These are phyloP conservation scores for Pythium scleroteichum DNA, from an alignment of 352 stramenopile genomes.

Conservation along the genomic window DNA sequence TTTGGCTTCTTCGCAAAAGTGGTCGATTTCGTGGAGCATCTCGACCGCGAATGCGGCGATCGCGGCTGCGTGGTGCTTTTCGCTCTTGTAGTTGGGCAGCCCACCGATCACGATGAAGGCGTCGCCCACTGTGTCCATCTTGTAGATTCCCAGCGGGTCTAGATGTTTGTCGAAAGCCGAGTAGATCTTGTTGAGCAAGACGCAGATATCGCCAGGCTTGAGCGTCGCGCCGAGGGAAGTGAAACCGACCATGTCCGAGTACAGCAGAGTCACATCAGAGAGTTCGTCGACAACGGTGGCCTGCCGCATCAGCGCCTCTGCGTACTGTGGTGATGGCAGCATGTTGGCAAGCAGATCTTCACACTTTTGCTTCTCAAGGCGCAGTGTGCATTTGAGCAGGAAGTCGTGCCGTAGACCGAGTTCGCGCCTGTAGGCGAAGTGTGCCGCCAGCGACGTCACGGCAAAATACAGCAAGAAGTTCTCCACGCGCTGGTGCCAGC, in stretches of 20 bases:
- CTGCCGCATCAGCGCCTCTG: slow-evolving; percentile 67
- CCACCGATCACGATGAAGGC: slow-evolving; percentile 84
- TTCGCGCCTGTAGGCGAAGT: slow-evolving; percentile 70
- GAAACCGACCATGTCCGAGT: slow-evolving; percentile 88
- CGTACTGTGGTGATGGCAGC: slow-evolving; percentile 75
- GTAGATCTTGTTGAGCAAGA: slow-evolving; percentile 84
- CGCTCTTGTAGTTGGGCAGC: slow-evolving; percentile 68
- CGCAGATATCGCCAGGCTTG: slow-evolving; percentile 64
- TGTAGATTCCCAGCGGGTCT: slow-evolving; percentile 82
- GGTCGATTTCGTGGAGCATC: slow-evolving; percentile 85
- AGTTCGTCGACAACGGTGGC: slow-evolving; percentile 82
- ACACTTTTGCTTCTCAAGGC: slow-evolving; percentile 78
- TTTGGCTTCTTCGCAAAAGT: slow-evolving; percentile 61
- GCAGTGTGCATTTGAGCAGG: slow-evolving; percentile 75
- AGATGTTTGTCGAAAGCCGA: slow-evolving; percentile 80
- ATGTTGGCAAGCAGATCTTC: slow-evolving; percentile 86
- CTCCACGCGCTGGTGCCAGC: slow-evolving; percentile 43
- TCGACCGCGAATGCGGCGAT: slow-evolving; percentile 81
- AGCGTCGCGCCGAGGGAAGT: slow-evolving; percentile 64
- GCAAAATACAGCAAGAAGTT: slow-evolving; percentile 43
- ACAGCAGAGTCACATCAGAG: slow-evolving; percentile 80
- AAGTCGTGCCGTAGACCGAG: slow-evolving; percentile 71
- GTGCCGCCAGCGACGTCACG: slow-evolving; percentile 30
- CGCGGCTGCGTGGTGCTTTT: slow-evolving; percentile 68
- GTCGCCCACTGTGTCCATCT: slow-evolving; percentile 87